phyloP scores from a whole-genome alignment of 2,329 filamentous ascomycete species.

The Epichloe bromicola region DNA sequence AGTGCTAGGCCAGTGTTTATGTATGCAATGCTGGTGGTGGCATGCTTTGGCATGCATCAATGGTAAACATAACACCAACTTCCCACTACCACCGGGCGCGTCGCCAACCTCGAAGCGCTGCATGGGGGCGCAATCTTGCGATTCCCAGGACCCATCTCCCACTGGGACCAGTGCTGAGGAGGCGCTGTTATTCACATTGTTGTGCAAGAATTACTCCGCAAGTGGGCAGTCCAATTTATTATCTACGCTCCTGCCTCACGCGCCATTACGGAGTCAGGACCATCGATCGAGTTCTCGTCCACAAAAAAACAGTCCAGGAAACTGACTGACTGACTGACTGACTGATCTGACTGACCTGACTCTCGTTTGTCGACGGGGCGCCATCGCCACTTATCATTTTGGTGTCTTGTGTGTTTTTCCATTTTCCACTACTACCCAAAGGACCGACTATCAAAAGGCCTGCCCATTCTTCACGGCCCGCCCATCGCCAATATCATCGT shows the following conservation, averaged over 20 bases:
- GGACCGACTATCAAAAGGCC: neutral
- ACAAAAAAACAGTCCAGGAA: neutral
- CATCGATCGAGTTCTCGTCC: neutral
- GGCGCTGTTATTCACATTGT: neutral
- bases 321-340: too few relatives aligned
- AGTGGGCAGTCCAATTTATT: constrained; percentile 4
- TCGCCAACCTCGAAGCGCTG: too few relatives aligned
- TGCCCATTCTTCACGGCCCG: neutral
- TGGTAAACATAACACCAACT: too few relatives aligned
- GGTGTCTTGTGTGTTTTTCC: too few relatives aligned
- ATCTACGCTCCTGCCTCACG: neutral
- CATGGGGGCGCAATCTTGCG: neutral
- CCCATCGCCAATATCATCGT: neutral
- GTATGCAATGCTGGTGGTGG: too few relatives aligned
- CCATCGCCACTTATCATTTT: too few relatives aligned
- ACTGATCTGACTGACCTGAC: too few relatives aligned
- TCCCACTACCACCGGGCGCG: too few relatives aligned
- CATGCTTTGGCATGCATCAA: too few relatives aligned
- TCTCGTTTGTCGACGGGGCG: too few relatives aligned
- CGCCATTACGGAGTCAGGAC: neutral
- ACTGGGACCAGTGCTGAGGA: neutral
- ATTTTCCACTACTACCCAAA: too few relatives aligned
- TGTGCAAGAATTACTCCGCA: neutral
- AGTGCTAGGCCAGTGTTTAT: too few relatives aligned
- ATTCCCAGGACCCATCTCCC: constrained; percentile 6